Evolutionary conservation across 805 yeast genomes (phyloP).

Genomic region (Nakazawaea pomicola): DNA sequence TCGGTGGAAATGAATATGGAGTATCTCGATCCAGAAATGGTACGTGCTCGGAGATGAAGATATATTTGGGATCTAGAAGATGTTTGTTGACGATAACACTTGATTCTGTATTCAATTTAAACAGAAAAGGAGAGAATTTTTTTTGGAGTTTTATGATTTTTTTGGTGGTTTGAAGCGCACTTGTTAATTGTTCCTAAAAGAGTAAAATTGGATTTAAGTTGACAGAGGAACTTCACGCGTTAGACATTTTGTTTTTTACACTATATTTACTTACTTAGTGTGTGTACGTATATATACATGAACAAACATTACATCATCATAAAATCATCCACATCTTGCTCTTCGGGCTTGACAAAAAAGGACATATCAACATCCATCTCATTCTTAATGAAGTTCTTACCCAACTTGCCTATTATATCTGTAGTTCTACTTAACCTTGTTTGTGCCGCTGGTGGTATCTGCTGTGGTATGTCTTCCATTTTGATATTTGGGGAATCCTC

Average conservation of each 20-base stretch:
- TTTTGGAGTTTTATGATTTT: no score
- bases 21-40: no score
- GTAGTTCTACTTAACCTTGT: constrained; percentile 8
- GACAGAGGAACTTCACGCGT: constrained; percentile 1
- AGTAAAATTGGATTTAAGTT: constrained; percentile 3
- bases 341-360: constrained; percentile 8
- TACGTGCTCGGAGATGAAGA: background rate
- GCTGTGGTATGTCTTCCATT: background rate
- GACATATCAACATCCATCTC: constrained; percentile 13
- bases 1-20: no score
- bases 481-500: background rate
- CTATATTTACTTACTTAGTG: background rate
- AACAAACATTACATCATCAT: constrained; percentile 10
- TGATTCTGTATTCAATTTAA: background rate
- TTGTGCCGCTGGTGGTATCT: background rate
- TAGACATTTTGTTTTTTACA: background rate
- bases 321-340: constrained; percentile 10
- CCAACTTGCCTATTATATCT: constrained; percentile 9
- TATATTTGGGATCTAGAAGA: no score
- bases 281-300: background rate
- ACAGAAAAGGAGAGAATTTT: background rate
- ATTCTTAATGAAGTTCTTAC: constrained; percentile 11
- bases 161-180: no score
- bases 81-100: no score
- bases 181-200: constrained; percentile 9